Base-by-base conservation (phyloP, 2,329 filamentous ascomycete genomes). In the Gyromitra esculenta region DNA sequence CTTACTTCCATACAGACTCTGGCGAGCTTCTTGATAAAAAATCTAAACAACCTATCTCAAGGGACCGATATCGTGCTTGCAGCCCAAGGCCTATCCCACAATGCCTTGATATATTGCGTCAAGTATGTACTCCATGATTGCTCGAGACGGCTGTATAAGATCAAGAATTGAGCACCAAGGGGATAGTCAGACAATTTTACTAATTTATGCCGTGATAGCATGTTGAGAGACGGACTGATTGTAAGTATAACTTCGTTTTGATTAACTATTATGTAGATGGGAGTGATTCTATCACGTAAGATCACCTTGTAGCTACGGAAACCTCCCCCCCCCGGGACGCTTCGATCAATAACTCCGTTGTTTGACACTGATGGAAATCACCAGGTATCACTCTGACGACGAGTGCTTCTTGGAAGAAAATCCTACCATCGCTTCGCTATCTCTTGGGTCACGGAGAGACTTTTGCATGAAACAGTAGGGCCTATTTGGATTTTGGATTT, bases 221-320 rank as follows among this genome's bases (percentile, higher is more conserved):
- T 50, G 54, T 52, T 1, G 91, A 95, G 82, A 85, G 86, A 3
- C 88, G 88, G 0, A 92, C 91, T 0, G 87, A 86, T n/a, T 88
- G 88, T 80, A 86, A 81, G 0, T 95, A 91, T 84, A 95, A 95
- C 82, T 93, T 94, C 82, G 92, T 90, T 76, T 86, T 95, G 0
- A 91, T 95, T 3, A 95, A 95, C 81, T 95, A 95, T 84, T 95
- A 95, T 81, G 90, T 90, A n/a, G 88, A 88, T 2, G 92, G 92
- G 0, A 85, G 88, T 5, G 92, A 95, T 82, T 92, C 90, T 79
- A 95, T 95, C 63, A 88, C 90, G 9, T 95, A 91, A 81, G 63
- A 18, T 15, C 25, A 5, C 45, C n/a, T 39, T 45, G 3, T 5
- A 18, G 11, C 41, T 21, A 62, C 11, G 18, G 25, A n/a, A 18